Conservation (phyloP, 305 asterid genomes). For the Plantago lanceolata region DNA sequence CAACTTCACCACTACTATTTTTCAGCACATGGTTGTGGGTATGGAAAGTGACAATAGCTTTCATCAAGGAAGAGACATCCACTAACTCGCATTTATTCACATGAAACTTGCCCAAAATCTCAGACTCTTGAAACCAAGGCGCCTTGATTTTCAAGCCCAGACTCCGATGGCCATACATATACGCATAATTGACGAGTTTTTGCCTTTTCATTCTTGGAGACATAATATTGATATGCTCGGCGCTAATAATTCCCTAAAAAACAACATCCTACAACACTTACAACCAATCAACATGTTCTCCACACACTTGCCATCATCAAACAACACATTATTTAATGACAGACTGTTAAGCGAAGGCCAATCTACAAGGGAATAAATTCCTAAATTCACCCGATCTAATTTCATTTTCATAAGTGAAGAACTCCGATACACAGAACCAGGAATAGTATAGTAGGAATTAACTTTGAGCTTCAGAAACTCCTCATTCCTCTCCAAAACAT, state of each 20-base stretch:
- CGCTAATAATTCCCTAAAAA: background rate
- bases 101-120: background rate
- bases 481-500: background rate
- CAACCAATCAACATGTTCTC: background rate
- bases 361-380: background rate
- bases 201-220: background rate
- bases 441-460: background rate
- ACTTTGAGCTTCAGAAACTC: background rate
- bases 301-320: background rate
- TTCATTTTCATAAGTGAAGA: background rate
- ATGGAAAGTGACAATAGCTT: background rate
- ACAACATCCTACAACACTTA: background rate
- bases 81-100: background rate
- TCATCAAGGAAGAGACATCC: background rate
- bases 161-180: background rate
- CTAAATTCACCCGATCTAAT: background rate
- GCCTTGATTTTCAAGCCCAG: background rate
- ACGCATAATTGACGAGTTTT: background rate
- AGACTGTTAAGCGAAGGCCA: background rate
- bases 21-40: background rate
- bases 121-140: background rate
- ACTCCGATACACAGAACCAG: background rate
- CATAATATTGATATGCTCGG: background rate
- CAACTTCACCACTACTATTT: background rate
- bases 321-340: background rate